Percentiles rank a stretch among this genome's conserved stretches.
phyloP scores from a whole-genome alignment of 2,329 filamentous ascomycete genomes.

The Nemania sp. region DNA sequence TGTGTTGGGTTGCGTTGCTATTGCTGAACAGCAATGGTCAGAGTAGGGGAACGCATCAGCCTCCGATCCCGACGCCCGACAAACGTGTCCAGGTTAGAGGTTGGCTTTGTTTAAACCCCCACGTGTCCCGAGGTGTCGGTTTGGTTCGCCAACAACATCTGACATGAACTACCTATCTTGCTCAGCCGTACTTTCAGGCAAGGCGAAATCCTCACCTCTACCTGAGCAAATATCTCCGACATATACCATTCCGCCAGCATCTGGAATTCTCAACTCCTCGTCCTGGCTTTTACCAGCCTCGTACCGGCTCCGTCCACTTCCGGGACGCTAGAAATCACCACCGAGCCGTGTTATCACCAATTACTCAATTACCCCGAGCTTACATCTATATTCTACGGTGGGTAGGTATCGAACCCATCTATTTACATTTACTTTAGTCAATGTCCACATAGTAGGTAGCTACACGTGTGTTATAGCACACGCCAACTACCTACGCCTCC shows the following conservation, averaged over 20 bases:
- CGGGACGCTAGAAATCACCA: background rate
- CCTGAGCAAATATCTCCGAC: too few relatives aligned
- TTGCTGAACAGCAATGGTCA: background rate
- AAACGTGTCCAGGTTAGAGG: background rate
- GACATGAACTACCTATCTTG: background rate
- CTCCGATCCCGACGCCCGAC: background rate
- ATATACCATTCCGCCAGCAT: background rate
- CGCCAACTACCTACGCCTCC: too few relatives aligned
- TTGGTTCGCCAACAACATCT: conserved; percentile 12
- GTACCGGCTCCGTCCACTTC: conserved; percentile 12
- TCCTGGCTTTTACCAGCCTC: conserved; percentile 9
- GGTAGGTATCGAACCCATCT: too few relatives aligned
- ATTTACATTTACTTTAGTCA: too few relatives aligned
- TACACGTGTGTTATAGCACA: too few relatives aligned
- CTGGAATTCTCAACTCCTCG: background rate
- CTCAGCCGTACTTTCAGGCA: conserved; percentile 16
- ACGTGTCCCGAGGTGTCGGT: conserved; percentile 14
- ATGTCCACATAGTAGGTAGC: too few relatives aligned
- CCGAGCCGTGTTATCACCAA: background rate
- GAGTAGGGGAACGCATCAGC: conserved; percentile 1
- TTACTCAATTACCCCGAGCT: conserved; percentile 7
- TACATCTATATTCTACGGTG: background rate
- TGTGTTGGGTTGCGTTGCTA: conserved; percentile 1
- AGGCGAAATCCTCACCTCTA: conserved; percentile 9
- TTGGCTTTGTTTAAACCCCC: conserved; percentile 2